phyloP scores from a whole-genome alignment of 2,329 filamentous ascomycete genomes.

The Lasiodiplodia sp. region DNA sequence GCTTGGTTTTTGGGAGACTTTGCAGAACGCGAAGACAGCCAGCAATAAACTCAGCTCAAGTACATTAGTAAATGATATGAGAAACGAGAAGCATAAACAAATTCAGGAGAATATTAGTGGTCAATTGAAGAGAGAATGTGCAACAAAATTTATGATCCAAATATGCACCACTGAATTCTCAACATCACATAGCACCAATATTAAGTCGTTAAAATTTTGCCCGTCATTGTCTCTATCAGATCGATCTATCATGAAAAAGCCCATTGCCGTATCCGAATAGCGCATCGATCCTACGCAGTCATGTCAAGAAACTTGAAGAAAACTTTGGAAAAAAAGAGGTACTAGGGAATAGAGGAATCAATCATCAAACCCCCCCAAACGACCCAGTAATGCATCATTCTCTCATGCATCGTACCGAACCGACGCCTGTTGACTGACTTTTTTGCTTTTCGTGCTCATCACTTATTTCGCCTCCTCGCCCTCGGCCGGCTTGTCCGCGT shows the following conservation, averaged over 20 bases:
- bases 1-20: background rate
- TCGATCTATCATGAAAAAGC: constrained; percentile 25
- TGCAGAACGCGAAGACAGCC: background rate
- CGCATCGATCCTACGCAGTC: constrained; percentile 21
- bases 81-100: no score
- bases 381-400: constrained; percentile 27
- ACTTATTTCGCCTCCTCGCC: constrained; percentile 24
- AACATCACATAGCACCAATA: constrained; percentile 1
- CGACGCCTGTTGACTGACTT: constrained; percentile 13
- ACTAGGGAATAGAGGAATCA: constrained; percentile 22
- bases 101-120: background rate
- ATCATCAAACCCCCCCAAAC: constrained; percentile 26
- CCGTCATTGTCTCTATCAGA: constrained; percentile 23
- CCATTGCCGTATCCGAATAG: constrained; percentile 18
- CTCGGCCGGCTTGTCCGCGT: constrained; percentile 58
- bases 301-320: constrained; percentile 19
- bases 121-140: background rate
- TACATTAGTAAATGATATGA: background rate
- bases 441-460: constrained; percentile 1
- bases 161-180: background rate
- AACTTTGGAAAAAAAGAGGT: constrained; percentile 1
- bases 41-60: background rate
- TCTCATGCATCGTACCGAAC: constrained; percentile 27
- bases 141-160: background rate
- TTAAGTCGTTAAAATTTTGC: constrained; percentile 24